These are phyloP conservation scores for Penicillium sp. DNA, from an alignment of 2,329 filamentous ascomycete genomes.

Conservation along the genomic window DNA sequence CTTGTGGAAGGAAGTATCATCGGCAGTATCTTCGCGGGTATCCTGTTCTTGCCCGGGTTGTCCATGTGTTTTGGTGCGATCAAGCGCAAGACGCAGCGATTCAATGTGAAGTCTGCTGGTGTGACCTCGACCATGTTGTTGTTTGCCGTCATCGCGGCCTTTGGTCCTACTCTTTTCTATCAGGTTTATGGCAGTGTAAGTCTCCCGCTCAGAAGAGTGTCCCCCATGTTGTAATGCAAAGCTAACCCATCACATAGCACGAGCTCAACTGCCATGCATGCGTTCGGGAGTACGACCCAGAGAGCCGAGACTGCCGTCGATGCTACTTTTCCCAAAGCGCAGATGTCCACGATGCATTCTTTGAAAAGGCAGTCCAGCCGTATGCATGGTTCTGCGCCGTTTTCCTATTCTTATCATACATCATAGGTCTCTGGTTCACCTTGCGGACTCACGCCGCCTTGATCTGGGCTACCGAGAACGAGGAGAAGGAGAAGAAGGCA, in stretches of 20 bases:
- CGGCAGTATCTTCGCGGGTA: constrained; percentile 95
- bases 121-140: constrained; percentile 98
- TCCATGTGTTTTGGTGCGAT: constrained; percentile 99
- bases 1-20: constrained; percentile 97
- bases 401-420: constrained; percentile 87
- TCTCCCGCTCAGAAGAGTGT: constrained; percentile 21
- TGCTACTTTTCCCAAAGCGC: constrained; percentile 94
- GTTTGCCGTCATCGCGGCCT: constrained; percentile 93
- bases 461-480: constrained; percentile 88
- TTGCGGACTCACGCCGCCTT: constrained; percentile 93
- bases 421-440: constrained; percentile 94
- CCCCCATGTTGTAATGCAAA: constrained; percentile 1
- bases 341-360: constrained; percentile 85
- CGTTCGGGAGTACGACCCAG: constrained; percentile 57
- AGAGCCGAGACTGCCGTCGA: constrained; percentile 75
- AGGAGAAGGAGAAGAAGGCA: constrained; percentile 70
- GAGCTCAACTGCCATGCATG: constrained; percentile 82
- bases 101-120: constrained; percentile 94
- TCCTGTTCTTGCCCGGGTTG: constrained; percentile 89
- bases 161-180: constrained; percentile 95
- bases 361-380: constrained; percentile 84
- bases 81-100: constrained; percentile 96
- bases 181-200: constrained; percentile 92
- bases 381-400: constrained; percentile 90
- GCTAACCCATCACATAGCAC: constrained; percentile 63